Evolutionary conservation across 768 basidiomycete species (phyloP).

Genomic region (Vararia minispora): DNA sequence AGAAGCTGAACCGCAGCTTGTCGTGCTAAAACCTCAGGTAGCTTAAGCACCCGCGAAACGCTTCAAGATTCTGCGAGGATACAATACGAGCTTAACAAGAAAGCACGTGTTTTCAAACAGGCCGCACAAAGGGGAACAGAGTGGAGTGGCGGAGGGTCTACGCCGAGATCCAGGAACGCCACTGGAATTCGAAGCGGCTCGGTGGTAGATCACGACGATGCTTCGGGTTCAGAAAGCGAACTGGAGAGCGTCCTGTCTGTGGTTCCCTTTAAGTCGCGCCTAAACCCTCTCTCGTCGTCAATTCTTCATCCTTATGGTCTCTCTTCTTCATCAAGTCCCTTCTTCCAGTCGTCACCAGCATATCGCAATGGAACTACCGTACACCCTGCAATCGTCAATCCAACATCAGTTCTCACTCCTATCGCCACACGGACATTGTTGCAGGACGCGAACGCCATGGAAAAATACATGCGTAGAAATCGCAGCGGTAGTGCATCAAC

Average conservation of each 20-base stretch:
- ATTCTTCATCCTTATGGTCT: slow-evolving; percentile 24
- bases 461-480: slow-evolving; percentile 74
- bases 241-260: slow-evolving; percentile 14
- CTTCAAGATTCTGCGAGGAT: slow-evolving; percentile 71
- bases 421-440: slow-evolving; percentile 74
- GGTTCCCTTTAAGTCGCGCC: slow-evolving; percentile 13
- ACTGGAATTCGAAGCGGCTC: slow-evolving; percentile 15
- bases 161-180: slow-evolving; percentile 32
- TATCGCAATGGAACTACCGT: slow-evolving; percentile 22
- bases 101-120: slow-evolving; percentile 62
- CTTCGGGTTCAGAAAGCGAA: slow-evolving; percentile 16
- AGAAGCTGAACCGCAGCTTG: slow-evolving; percentile 12
- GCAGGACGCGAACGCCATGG: slow-evolving; percentile 79
- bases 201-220: slow-evolving; percentile 21
- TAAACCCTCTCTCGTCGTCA: slow-evolving; percentile 22
- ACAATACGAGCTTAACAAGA: slow-evolving; percentile 74
- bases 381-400: slow-evolving; percentile 17
- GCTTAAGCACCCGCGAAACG: slow-evolving; percentile 64
- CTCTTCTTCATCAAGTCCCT: slow-evolving; percentile 46
- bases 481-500: slow-evolving; percentile 76
- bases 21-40: slow-evolving; percentile 19
- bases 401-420: slow-evolving; percentile 53
- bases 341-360: slow-evolving; percentile 28
- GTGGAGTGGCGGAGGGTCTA: slow-evolving; percentile 31
- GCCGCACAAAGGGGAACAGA: slow-evolving; percentile 59